Evolutionary conservation across 2,329 filamentous ascomycete species (phyloP).

Genomic region (Cytospora leucostoma): DNA sequence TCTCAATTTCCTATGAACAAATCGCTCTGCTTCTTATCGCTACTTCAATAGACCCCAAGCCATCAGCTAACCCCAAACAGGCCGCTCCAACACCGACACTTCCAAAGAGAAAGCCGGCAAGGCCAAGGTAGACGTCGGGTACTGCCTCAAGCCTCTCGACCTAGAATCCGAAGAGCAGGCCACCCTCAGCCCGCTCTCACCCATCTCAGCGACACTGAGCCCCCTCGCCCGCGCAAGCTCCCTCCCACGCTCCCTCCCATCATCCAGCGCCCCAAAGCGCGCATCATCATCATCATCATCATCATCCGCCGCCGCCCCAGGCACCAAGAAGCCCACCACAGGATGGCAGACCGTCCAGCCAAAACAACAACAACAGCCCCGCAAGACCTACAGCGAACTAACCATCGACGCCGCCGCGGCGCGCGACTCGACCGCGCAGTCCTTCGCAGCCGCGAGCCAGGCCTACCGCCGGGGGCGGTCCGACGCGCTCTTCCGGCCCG

Average conservation of each 20-base stretch:
- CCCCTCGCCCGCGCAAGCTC: slow-evolving; percentile 15
- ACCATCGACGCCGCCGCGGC: slow-evolving; percentile 17
- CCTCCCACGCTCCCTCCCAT: slow-evolving; percentile 17
- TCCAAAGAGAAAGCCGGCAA: slow-evolving; percentile 22
- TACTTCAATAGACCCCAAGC: not conserved
- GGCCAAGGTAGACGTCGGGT: slow-evolving; percentile 23
- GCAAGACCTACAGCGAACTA: slow-evolving; percentile 24
- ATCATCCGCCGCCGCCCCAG: slow-evolving; percentile 33
- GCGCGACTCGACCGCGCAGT: slow-evolving; percentile 27
- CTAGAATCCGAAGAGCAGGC: slow-evolving; percentile 18
- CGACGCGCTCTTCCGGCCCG: slow-evolving; percentile 72
- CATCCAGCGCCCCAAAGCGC: slow-evolving; percentile 31
- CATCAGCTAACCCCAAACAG: slow-evolving; percentile 10
- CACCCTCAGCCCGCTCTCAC: slow-evolving; percentile 16
- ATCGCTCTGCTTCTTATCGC: slow-evolving; percentile 12
- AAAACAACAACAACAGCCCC: slow-evolving; percentile 13
- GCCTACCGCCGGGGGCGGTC: slow-evolving; percentile 59
- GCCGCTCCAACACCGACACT: slow-evolving; percentile 7
- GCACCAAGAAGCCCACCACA: slow-evolving; percentile 26
- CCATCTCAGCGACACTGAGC: not conserved
- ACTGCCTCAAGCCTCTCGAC: slow-evolving; percentile 20
- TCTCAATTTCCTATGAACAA: not conserved
- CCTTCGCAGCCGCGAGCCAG: slow-evolving; percentile 42
- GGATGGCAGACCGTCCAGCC: slow-evolving; percentile 23
- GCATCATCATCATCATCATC: not conserved